Base-by-base conservation (phyloP, 106 monocot species). In the Acanthochlamys bracteata region DNA sequence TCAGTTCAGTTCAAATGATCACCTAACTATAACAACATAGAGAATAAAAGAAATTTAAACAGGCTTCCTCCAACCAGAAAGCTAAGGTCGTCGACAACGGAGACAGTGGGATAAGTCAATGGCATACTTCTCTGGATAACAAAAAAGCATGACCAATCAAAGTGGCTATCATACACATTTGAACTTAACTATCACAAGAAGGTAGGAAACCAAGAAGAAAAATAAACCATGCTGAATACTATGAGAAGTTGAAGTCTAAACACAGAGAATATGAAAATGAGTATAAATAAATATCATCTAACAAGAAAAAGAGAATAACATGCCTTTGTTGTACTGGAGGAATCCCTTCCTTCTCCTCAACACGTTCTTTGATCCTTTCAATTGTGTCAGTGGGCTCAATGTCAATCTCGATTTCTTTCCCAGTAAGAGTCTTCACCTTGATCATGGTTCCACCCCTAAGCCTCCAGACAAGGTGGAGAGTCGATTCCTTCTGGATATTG, bases 381-480 rank as follows among this genome's bases (percentile, higher is more conserved):
- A 61, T 61, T 2, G 61, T 61, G 41, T 61, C 61, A 61, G 33
- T 61, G 11, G 61, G 61, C 39, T 61, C 61, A 41, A 61, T 61
- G 19, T 61, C 61, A 10, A 61, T 61, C n/a, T 61, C 61, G 41
- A 61, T 61, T 61, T 61, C 61, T 40, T 61, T 61, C 20, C 61
- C 61, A 39, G 61, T 61, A 20, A 61, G 61, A 40, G 61, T 61
- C 61, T 61, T 61, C 40, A 61, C 61, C 39, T 61, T 61, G 33
- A 61, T 61, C 61, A 61, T 61, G 19, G 61, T 61, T 61, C 61
- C 61, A 17, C 61, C 61, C 40, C 61, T 61, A 41, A 61, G 61
- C 40, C 61, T 61, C 61, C 39, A 17, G 17, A 61, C 61, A 0
- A 61, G 61, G 61, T 61, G 61, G n/a, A 61, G 61, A 40, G 61